phyloP scores from a whole-genome alignment of 2,329 filamentous ascomycete genomes.

The Aquanectria penicillioides region DNA sequence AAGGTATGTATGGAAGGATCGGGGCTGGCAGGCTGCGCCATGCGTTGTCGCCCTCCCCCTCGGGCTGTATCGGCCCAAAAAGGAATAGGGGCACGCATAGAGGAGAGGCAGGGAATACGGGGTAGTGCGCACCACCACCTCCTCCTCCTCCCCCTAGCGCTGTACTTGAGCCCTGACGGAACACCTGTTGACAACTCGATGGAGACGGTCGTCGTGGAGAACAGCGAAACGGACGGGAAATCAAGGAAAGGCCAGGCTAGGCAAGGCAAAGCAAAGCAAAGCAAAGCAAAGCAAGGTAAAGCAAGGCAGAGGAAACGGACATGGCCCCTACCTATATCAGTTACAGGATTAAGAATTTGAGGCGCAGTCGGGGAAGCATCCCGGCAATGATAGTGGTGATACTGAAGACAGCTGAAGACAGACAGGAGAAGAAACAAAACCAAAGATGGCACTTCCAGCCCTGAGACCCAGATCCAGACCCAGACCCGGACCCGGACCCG shows the following conservation, averaged over 20 bases:
- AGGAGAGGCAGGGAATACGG: constrained; percentile 9
- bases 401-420: neutral
- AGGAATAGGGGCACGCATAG: constrained; percentile 9
- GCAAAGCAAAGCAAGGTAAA: neutral
- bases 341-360: neutral
- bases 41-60: constrained; percentile 13
- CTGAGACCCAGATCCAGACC: too few species aligned
- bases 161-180: constrained; percentile 1
- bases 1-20: constrained; percentile 1
- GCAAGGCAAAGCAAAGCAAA: constrained; percentile 2
- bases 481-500: too few species aligned
- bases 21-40: constrained; percentile 13
- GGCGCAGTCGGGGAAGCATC: neutral
- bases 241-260: neutral
- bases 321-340: neutral
- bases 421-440: constrained; percentile 2
- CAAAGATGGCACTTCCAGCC: too few species aligned
- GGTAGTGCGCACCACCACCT: constrained; percentile 17
- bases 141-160: constrained; percentile 12
- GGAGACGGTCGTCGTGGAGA: too few species aligned
- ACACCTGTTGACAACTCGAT: neutral
- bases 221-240: neutral
- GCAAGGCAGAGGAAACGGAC: neutral
- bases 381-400: neutral
- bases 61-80: constrained; percentile 12